Evolutionary conservation across 2,329 filamentous ascomycete genomes (phyloP).

Genomic region (Xylariales sp.): DNA sequence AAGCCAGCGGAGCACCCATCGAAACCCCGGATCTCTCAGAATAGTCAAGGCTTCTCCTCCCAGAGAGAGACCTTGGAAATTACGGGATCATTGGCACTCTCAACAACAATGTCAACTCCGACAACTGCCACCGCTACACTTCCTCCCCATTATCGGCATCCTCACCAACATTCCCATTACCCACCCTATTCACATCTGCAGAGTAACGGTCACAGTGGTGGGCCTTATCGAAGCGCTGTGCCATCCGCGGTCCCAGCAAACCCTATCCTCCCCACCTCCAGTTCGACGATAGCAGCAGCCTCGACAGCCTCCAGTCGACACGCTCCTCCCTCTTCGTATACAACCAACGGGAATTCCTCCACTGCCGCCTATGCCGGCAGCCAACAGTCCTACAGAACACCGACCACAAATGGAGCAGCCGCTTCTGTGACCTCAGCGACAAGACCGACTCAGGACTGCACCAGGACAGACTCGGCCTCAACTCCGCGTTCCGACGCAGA

Average conservation of each 20-base stretch:
- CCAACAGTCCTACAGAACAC: slow-evolving; percentile 12
- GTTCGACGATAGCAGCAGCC: slow-evolving; percentile 23
- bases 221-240: slow-evolving; percentile 39
- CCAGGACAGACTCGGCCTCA: slow-evolving; percentile 23
- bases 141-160: slow-evolving; percentile 60
- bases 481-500: slow-evolving; percentile 29
- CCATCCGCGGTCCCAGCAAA: slow-evolving; percentile 24
- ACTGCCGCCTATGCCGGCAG: slow-evolving; percentile 18
- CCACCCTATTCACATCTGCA: slow-evolving; percentile 21
- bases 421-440: slow-evolving; percentile 27
- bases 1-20: slow-evolving; percentile 5
- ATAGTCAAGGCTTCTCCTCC: background rate
- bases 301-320: slow-evolving; percentile 11
- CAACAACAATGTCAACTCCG: slow-evolving; percentile 68
- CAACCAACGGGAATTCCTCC: slow-evolving; percentile 24
- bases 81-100: background rate
- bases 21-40: slow-evolving; percentile 6
- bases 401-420: slow-evolving; percentile 31
- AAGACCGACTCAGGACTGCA: slow-evolving; percentile 23
- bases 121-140: slow-evolving; percentile 71
- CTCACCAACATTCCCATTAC: slow-evolving; percentile 50
- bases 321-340: slow-evolving; percentile 28
- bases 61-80: background rate
- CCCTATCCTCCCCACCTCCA: slow-evolving; percentile 34
- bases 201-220: slow-evolving; percentile 29